Base-by-base conservation (phyloP, 2,329 filamentous ascomycete species). In the Aureobasidium leucospermi region DNA sequence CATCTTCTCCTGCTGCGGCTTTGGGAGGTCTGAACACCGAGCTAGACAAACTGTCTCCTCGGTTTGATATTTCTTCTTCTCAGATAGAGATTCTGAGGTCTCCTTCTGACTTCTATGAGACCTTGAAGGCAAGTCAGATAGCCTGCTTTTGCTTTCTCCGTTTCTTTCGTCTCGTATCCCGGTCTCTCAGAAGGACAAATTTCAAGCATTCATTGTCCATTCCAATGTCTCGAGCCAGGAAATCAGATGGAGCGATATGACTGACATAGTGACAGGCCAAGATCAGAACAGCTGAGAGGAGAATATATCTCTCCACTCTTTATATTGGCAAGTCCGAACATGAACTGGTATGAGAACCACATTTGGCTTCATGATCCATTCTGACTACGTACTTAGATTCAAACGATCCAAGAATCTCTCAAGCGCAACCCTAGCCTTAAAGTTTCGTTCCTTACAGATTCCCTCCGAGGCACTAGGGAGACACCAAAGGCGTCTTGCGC, bases 321-420 rank as follows among this genome's bases (percentile, higher is more conserved):
- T 99, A 99, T 71, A 94, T 99, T 70, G 94, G 94, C 63, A 96
- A 93, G 73, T 88, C 88, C 1, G 94, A 99, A 74, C 81, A 87
- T 73, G 94, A 97, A 67, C 80, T 99, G 68, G 84, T 86, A 76
- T 57, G 77, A 60, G 10, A 16, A 16, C 7, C 28, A 13, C 16
- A 16, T 29, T 5, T 16, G 15, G 31, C 28, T n/a, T 19, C 31
- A 3, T 39, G 9, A n/a, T 7, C 51, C 57, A 8, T 8, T 29
- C 53, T 57, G 16, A 61, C 43, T 11, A 15, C 52, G 57, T 19
- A 10, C 42, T 4, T 59, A 87, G 85, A 90, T 97, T 60, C 79
- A 85, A 16, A 90, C 87, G 0, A 78, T 99, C 45, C 86, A 85
- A 65, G 80, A 88, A 63, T 88, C 92, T 6, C 79, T 99, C 11